Evolutionary conservation across 108 stramenopile species (phyloP).

Genomic region (Schizochytrium sp.): DNA sequence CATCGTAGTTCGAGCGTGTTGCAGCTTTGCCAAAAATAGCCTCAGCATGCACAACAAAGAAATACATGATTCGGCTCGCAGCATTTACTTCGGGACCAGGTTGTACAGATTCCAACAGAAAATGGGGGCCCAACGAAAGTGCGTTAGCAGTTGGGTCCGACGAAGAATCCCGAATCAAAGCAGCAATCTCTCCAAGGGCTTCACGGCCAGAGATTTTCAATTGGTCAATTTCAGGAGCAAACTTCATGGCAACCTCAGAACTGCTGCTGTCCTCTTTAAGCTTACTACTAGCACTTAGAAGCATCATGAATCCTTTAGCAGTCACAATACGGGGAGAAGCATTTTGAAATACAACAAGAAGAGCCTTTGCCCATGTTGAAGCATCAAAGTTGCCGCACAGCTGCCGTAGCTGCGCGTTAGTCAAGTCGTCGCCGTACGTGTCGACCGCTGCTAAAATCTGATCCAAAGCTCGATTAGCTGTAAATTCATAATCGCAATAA

Average conservation of each 20-base stretch:
- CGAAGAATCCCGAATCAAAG: constrained; percentile 33
- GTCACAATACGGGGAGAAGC: constrained; percentile 16
- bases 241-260: constrained; percentile 13
- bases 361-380: constrained; percentile 29
- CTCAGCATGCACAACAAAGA: constrained; percentile 20
- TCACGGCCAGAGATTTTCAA: not conserved
- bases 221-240: constrained; percentile 41
- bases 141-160: not conserved
- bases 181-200: constrained; percentile 34
- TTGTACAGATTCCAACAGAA: not conserved
- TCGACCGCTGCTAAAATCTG: not conserved
- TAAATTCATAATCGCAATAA: not conserved
- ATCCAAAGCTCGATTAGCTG: not conserved
- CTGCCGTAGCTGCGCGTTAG: not conserved
- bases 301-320: not conserved
- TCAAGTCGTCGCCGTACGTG: constrained; percentile 43
- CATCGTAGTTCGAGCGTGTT: not conserved
- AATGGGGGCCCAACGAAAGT: not conserved
- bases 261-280: not conserved
- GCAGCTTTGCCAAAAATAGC: constrained; percentile 37
- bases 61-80: constrained; percentile 34
- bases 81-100: not conserved
- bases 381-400: constrained; percentile 8
- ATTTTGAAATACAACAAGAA: not conserved
- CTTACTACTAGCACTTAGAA: not conserved